Base-by-base conservation (phyloP, 306 rosid species). In the Spatholobus suberectus region DNA sequence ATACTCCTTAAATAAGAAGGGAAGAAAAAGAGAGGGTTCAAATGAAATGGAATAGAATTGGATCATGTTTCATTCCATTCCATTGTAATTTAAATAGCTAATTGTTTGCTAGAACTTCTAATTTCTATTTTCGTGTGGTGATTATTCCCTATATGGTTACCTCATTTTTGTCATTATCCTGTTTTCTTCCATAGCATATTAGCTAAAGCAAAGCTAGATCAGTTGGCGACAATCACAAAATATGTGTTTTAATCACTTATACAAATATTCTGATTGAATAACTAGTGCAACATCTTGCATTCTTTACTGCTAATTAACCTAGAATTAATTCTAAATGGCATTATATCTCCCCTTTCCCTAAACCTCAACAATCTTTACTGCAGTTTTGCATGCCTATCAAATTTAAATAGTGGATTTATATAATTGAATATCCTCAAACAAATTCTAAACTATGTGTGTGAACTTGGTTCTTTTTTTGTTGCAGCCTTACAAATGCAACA, bases 401-500 rank as follows among this genome's bases (percentile, higher is more conserved):
- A 35, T 49, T 65, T 80, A 41, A 47, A 20, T 43, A 20, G 40
- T 66, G 18, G 18, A 17, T 17, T n/a, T 51, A 5, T 1, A 35
- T 24, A 67, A 62, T 12, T 75, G 14, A 72, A 59, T 67, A 37
- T 29, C 57, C 40, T 41, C 15, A 20, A 54, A 13, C 17, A 66
- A 59, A n/a, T 38, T 23, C 2, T 70, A 55, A 58, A 34, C 47
- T 38, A 4, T 46, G 32, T 37, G 57, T 24, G 20, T 68, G 43
- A 20, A 43, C 23, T 81, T 75, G 8, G n/a, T 66, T 52, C 32
- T 18, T 75, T 57, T 55, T 59, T 79, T 29, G 52, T 72, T 76
- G 75, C 81, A 90, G 91, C 84, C 85, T 7, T 88, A 85, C 75
- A 80, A 72, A n/a, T 37, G 82, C 89, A 83, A 90, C 70, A 86